phyloP scores from a whole-genome alignment of 177 flowering plant species.

The Vitis hybrid region DNA sequence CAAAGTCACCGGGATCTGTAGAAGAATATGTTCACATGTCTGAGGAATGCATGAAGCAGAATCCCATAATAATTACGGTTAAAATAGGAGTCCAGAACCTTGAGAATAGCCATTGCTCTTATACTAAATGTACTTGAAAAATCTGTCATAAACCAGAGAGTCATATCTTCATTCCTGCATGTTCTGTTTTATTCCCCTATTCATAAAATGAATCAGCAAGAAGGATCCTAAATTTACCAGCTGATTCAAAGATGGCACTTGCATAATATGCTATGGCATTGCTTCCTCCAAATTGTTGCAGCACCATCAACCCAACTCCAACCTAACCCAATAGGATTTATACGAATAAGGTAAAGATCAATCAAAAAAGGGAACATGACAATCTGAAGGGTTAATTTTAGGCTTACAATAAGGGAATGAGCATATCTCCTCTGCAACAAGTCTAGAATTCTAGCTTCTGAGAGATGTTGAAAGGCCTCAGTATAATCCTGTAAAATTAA shows the following conservation, averaged over 20 bases:
- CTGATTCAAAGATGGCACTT: constrained; percentile 48
- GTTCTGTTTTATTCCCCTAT: not conserved
- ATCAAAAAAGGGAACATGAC: not conserved
- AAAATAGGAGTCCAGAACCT: constrained; percentile 30
- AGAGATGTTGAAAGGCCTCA: constrained; percentile 28
- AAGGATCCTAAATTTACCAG: constrained; percentile 35
- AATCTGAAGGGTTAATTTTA: not conserved
- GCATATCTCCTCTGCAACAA: constrained; percentile 56
- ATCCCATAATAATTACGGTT: not conserved
- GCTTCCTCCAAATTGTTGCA: constrained; percentile 59
- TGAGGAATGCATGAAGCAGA: not conserved
- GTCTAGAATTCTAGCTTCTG: constrained; percentile 34
- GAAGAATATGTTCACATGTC: not conserved
- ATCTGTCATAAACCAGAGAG: constrained; percentile 29
- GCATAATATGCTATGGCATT: constrained; percentile 51
- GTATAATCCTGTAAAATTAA: constrained; percentile 44
- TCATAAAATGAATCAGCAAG: not conserved
- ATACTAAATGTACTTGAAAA: constrained; percentile 50
- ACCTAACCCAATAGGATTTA: constrained; percentile 31
- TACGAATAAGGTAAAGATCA: not conserved
- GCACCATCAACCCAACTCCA: constrained; percentile 63
- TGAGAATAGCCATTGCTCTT: constrained; percentile 45
- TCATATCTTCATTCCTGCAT: not conserved
- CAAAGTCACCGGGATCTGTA: constrained; percentile 48
- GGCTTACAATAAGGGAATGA: constrained; percentile 50